A percentile compares a stretch with the other conserved stretches of the same genome.
Conservation (phyloP, 208 protist species). For the Trypanosoma mega region DNA sequence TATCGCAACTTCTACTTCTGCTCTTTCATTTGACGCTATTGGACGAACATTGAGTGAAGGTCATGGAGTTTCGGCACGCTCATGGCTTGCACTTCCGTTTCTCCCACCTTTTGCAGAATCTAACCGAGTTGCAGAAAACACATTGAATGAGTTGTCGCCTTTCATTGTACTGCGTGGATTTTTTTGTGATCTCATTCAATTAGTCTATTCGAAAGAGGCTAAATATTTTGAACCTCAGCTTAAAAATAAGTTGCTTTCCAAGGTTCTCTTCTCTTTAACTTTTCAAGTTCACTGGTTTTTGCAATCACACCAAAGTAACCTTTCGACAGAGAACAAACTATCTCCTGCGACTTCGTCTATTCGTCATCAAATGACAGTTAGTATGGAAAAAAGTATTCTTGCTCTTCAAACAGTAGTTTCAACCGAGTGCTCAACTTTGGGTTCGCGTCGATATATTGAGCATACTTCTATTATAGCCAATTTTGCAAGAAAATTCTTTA, state of each 20-base stretch:
- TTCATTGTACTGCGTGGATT: slow-evolving; percentile 25
- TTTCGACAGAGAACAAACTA: background rate
- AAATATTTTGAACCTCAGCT: slow-evolving; percentile 25
- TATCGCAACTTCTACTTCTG: no score
- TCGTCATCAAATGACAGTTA: background rate
- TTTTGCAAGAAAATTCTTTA: slow-evolving; percentile 21
- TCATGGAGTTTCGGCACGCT: slow-evolving; percentile 11
- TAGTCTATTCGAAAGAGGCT: slow-evolving; percentile 25
- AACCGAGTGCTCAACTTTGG: slow-evolving; percentile 3
- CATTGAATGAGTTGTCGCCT: background rate
- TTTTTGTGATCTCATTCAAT: slow-evolving; percentile 23
- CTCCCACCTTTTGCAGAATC: background rate
- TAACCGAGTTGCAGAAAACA: background rate
- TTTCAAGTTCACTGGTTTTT: slow-evolving; percentile 30
- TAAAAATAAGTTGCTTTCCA: slow-evolving; percentile 20
- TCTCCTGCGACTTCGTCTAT: background rate
- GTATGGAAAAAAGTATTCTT: slow-evolving; percentile 26
- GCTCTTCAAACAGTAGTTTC: slow-evolving; percentile 26
- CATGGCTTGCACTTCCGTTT: slow-evolving; percentile 19
- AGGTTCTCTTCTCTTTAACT: slow-evolving; percentile 20
- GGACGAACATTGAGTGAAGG: slow-evolving; percentile 16
- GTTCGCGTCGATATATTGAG: background rate
- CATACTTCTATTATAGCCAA: slow-evolving; percentile 4
- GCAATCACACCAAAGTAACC: background rate
- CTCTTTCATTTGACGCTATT: background rate